phyloP scores from a whole-genome alignment of 2,329 filamentous ascomycete species.

The Aspergillus caelatus region DNA sequence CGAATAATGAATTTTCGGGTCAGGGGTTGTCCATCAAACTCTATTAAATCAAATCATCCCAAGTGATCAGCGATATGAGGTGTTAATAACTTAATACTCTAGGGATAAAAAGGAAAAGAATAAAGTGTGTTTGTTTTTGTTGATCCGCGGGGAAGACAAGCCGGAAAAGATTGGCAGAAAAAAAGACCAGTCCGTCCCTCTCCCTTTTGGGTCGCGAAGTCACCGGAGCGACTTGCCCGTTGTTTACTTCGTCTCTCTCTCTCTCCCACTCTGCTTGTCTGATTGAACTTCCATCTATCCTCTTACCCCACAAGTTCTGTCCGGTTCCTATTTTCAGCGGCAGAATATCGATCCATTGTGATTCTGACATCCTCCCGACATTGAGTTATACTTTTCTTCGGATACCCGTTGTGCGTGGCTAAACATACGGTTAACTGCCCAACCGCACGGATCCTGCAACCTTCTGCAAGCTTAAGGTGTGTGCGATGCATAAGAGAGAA shows the following conservation, averaged over 20 bases:
- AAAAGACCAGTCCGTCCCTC: conserved; percentile 1
- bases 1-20: not conserved
- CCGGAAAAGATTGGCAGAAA: conserved; percentile 4
- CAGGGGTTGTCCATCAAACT: not conserved
- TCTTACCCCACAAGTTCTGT: not conserved
- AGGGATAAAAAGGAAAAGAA: not conserved
- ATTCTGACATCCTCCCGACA: not conserved
- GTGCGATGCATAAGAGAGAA: conserved; percentile 5
- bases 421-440: conserved; percentile 15
- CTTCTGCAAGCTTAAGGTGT: conserved; percentile 20
- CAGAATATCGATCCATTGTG: not conserved
- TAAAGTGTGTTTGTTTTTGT: not conserved
- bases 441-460: conserved; percentile 23
- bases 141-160: not conserved
- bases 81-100: not conserved
- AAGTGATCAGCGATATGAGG: not conserved
- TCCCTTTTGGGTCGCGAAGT: conserved; percentile 24
- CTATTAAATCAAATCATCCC: not conserved
- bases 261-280: not conserved
- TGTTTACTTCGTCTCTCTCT: conserved; percentile 22
- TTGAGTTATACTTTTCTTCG: not conserved
- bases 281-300: not conserved
- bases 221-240: conserved; percentile 28
- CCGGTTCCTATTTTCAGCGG: not conserved
- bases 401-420: not conserved